Conservation (phyloP, 805 yeast genomes). For the Metschnikowia aberdeeniae region DNA sequence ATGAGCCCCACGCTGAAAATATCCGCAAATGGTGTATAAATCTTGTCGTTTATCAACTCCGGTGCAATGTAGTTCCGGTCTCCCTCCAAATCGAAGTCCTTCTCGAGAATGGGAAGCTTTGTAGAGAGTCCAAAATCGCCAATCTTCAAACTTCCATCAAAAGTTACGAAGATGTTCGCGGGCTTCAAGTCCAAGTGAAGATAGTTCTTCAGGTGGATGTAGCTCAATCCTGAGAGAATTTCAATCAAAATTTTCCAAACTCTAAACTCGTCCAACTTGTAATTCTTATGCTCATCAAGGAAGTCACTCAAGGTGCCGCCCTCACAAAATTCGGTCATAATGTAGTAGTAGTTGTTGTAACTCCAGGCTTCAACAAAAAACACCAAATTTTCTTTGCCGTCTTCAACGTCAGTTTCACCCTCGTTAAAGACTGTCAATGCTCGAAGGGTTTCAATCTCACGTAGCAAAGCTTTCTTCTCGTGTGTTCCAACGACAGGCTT, state of each 20-base stretch:
- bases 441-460: slow-evolving; percentile 73
- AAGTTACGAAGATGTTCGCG: slow-evolving; percentile 88
- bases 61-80: slow-evolving; percentile 98
- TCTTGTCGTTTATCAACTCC: slow-evolving; percentile 77
- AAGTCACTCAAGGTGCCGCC: slow-evolving; percentile 87
- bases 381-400: slow-evolving; percentile 74
- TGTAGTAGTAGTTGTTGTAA: slow-evolving; percentile 66
- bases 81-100: slow-evolving; percentile 86
- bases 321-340: slow-evolving; percentile 93
- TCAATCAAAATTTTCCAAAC: slow-evolving; percentile 95
- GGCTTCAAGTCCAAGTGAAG: slow-evolving; percentile 92
- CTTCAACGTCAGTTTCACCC: slow-evolving; percentile 41
- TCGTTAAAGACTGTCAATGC: slow-evolving; percentile 37
- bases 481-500: slow-evolving; percentile 47
- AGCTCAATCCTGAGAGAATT: slow-evolving; percentile 70
- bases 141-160: slow-evolving; percentile 89
- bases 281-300: slow-evolving; percentile 65
- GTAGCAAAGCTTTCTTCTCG: slow-evolving; percentile 59
- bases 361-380: slow-evolving; percentile 87
- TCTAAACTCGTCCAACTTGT: slow-evolving; percentile 88
- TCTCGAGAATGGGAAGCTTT: slow-evolving; percentile 61
- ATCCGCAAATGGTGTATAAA: slow-evolving; percentile 89
- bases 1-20: slow-evolving; percentile 91
- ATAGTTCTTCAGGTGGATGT: slow-evolving; percentile 69
- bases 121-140: slow-evolving; percentile 98